Evolutionary conservation across 129 eudicot genomes (phyloP), one percentile per base, ranked within the genome.

Genomic region (Lactuca saligna): DNA sequence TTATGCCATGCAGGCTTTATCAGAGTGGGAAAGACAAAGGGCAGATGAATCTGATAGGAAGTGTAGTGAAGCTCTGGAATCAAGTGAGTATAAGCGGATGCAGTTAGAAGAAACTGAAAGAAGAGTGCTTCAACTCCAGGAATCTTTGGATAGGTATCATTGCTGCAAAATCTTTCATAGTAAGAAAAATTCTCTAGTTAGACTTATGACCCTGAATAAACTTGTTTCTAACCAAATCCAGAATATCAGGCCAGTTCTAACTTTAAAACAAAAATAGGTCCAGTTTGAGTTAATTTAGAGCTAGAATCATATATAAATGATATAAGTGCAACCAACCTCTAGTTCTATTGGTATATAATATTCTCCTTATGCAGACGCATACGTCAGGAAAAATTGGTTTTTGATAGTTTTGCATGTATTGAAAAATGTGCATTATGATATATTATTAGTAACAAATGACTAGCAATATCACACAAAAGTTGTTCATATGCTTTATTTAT

Each of bases 91-190:
- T 61, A 93, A 82, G 70, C 80, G 75, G 61, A 62, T 81, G 79
- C 87, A 85, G 74, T 71, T 93, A 60, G 96, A 89, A 75, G 98
- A 89, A 81, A 84, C 95, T 63, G 98, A 93, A 79, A 93, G 65
- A 87, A 81, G 82, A 81, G 85, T 89, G 48, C 81, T 73, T 66
- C 90, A 81, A 62, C 92, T 89, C 78, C 97, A 93, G 83, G 95
- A 87, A 77, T 81, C 92, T 63, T 61, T 91, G 75, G 84, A 73
- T 77, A 91, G 98, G 98, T 88, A 83, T 68, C 54, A 69, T 68
- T 13, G 34, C 37, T 67, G 68, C 63, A 59, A 61, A 69, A 66
- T 42, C 58, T 41, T 69, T 73, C 42, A 25, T 39, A 55, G 53
- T 58, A 44, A 54, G 29, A 70, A 13, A 32, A 31, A 35, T 39